A percentile compares a stretch with the other conserved stretches of the same genome.
These are phyloP conservation scores for Chlamydomonas schloesseri DNA, from an alignment of 139 green algal genomes.

Conservation along the genomic window DNA sequence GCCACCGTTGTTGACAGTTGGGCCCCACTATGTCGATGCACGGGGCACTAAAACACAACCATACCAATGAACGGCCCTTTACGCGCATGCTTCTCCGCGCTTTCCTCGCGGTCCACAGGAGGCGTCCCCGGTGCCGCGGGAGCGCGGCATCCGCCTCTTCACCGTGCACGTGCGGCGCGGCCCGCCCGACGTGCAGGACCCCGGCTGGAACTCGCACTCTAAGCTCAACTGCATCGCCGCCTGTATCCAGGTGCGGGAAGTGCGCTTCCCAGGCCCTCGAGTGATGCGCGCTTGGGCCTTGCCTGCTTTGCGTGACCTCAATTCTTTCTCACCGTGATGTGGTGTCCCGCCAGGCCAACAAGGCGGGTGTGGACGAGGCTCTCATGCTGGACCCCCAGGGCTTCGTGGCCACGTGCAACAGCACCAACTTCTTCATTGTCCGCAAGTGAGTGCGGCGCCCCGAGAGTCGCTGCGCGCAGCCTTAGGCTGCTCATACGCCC, in stretches of 20 bases:
- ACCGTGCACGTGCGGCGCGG: constrained; percentile 72
- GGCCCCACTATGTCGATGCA: too few relatives aligned
- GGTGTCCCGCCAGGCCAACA: constrained; percentile 72
- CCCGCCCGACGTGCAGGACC: constrained; percentile 78
- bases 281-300: too few relatives aligned
- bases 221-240: constrained; percentile 90
- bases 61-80: too few relatives aligned
- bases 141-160: constrained; percentile 76
- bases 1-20: too few relatives aligned
- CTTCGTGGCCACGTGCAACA: constrained; percentile 92
- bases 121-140: constrained; percentile 40
- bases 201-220: constrained; percentile 75
- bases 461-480: constrained; percentile 19
- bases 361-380: constrained; percentile 75
- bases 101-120: background rate
- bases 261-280: too few relatives aligned
- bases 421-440: constrained; percentile 87
- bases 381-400: constrained; percentile 87
- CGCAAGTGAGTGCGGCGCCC: constrained; percentile 54
- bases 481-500: too few relatives aligned
- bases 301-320: too few relatives aligned
- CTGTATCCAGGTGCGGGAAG: constrained; percentile 78
- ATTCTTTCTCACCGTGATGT: too few relatives aligned
- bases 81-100: too few relatives aligned
- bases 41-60: too few relatives aligned